Evolutionary conservation across 495 filamentous ascomycete genomes (phyloP), one percentile per base, ranked within the genome.

Genomic region (Delitschia confertaspora): DNA sequence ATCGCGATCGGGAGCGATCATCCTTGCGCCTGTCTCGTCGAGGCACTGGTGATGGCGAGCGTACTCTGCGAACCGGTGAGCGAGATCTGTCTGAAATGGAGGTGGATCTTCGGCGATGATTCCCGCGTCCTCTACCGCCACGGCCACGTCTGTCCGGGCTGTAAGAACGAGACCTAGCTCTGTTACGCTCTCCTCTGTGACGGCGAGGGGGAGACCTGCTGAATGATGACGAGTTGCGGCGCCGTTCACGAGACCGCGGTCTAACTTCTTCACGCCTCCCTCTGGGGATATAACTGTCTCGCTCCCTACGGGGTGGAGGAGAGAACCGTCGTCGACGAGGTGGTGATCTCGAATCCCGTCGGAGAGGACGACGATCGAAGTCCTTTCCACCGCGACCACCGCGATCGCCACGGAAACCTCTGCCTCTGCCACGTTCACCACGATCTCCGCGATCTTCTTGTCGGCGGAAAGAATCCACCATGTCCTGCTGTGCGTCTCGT

Each of bases 51-150:
- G 60, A 59, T 33, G 58, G 68, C 47, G 64, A 58, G 71, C 70
- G 60, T n/a, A n/a, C n/a, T 74, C 76, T 79, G 65, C 69, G 66
- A 57, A 69, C 70, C 66, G 62, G 78, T 77, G 78, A 81, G 75
- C 72, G 70, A 41, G 72, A 71, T 59, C 69, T 69, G 50, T 51
- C 18, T 39, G 36, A 24, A n/a, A 55, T 48, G 26, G 60, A 55
- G 26, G 44, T 38, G 36, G 59, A 59, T 36, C 55, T 52, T 17
- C 43, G 43, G 41, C 26, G 8, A 16, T 34, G 27, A 20, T 19
- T 37, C 17, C 26, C 10, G 18, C 31, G 24, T 27, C 14, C 37
- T 25, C 34, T 42, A 23, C 65, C 59, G 18, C 57, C 60, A 40
- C 61, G 60, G 38, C 65, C 61, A 41, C 29, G 11, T 7, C 41